Evolutionary conservation across 1,284 basidiomycete genomes (phyloP), one percentile per base, ranked within the genome.

Genomic region (Limonomyces culmigenus): DNA sequence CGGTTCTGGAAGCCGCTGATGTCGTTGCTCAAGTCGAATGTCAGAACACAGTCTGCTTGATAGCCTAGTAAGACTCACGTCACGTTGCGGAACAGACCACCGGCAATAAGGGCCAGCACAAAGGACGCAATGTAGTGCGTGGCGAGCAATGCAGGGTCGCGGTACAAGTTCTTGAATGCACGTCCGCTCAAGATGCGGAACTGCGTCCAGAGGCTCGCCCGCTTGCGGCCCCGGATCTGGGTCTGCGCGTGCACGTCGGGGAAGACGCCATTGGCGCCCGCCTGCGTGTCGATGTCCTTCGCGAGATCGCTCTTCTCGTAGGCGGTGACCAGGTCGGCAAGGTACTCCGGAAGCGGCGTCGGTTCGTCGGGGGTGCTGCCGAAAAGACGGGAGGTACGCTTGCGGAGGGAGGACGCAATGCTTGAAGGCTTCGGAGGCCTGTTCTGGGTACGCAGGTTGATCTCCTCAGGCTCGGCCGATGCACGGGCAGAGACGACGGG

Each of bases 161-260:
- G 73, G 52, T 92, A 91, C 40, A 97, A 56, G 51, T 97, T 97
- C 70, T 97, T 97, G 67, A 97, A 98, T n/a, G 92, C 91, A 39
- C 93, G 59, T 16, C 91, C 89, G 48, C 86, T 92, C 46, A 98
- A 56, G 41, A 97, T 89, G 50, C 70, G 70, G 53, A 98, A 95
- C 59, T 98, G 93, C 15, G 81, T 91, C 39, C 67, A 66, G 67
- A 79, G 88, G 42, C 69, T 78, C 3, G 91, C 93, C 40, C 87
- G 70, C 55, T 81, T 79, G 50, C 86, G 74, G 2, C 84, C 84
- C 60, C 45, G 92, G 55, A 38, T 84, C 50, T 34, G 64, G 62
- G 32, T 78, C 52, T 81, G 80, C 20, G 67, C 59, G 19, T 63
- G 64, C 3, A 79, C 68, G 50, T 83, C 74, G 3, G 69, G 72